phyloP scores from a whole-genome alignment of 768 basidiomycete species.

The Suillus clintonianus region DNA sequence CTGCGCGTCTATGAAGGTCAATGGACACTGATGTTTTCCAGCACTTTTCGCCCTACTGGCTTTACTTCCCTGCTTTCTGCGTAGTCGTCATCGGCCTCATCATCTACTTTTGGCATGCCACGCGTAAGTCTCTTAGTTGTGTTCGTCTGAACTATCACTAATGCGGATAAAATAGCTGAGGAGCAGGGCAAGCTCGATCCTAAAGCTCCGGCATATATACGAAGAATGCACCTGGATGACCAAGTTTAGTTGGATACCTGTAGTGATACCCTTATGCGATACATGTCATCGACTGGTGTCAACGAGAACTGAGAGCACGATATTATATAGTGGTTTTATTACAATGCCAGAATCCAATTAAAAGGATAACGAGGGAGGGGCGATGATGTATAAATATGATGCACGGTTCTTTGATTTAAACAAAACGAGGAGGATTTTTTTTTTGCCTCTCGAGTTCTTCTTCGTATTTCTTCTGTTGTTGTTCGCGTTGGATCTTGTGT shows the following conservation, averaged over 20 bases:
- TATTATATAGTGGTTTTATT: neutral
- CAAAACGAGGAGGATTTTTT: conserved; percentile 27
- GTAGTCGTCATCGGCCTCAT: conserved; percentile 73
- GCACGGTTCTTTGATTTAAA: conserved; percentile 20
- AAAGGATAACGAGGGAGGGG: conserved; percentile 13
- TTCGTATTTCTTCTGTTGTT: conserved; percentile 45
- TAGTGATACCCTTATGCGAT: neutral
- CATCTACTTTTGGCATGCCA: conserved; percentile 84
- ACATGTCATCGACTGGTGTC: neutral
- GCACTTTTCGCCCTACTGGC: conserved; percentile 85
- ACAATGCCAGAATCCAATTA: conserved; percentile 30
- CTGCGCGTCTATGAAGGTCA: neutral
- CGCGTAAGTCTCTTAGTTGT: conserved; percentile 54
- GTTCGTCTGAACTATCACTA: conserved; percentile 2
- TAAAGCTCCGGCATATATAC: conserved; percentile 59
- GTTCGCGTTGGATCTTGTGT: conserved; percentile 27
- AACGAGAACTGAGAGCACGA: neutral
- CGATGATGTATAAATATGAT: conserved; percentile 20
- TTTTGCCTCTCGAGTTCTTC: conserved; percentile 54
- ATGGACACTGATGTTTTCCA: conserved; percentile 27
- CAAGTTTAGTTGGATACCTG: conserved; percentile 19
- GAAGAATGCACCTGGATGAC: conserved; percentile 19
- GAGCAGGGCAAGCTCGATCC: conserved; percentile 69
- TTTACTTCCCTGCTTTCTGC: conserved; percentile 81
- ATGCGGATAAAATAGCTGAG: conserved; percentile 50